A percentile compares a stretch with the other conserved stretches of the same genome.
phyloP scores from a whole-genome alignment of 1,139 yeast genomes.

The Lodderomyces beijingensis region DNA sequence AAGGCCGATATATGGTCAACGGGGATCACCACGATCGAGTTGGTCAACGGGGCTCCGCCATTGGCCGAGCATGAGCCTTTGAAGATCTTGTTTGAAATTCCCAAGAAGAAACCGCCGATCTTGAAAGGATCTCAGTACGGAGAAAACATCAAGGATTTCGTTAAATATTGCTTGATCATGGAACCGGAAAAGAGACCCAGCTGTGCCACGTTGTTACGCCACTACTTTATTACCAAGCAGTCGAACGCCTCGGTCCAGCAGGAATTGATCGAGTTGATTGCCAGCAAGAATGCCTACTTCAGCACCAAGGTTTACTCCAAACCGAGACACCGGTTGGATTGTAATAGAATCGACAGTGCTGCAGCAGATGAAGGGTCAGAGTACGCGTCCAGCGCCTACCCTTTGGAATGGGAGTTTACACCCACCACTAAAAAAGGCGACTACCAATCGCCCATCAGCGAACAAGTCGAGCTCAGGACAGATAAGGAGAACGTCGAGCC shows the following conservation, averaged over 20 bases:
- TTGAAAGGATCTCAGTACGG: slow-evolving; percentile 44
- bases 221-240: slow-evolving; percentile 35
- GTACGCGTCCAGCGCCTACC: background rate
- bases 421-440: slow-evolving; percentile 2
- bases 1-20: slow-evolving; percentile 88
- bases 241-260: slow-evolving; percentile 6
- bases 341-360: slow-evolving; percentile 2
- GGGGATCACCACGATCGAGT: slow-evolving; percentile 77
- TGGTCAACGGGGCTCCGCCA: slow-evolving; percentile 73
- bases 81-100: slow-evolving; percentile 70
- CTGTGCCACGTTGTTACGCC: slow-evolving; percentile 41
- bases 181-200: slow-evolving; percentile 53
- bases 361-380: background rate
- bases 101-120: slow-evolving; percentile 63
- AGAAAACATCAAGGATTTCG: slow-evolving; percentile 55
- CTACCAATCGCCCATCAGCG: background rate
- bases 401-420: slow-evolving; percentile 10
- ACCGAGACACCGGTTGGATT: slow-evolving; percentile 9
- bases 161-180: slow-evolving; percentile 53
- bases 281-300: slow-evolving; percentile 7
- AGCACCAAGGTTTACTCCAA: slow-evolving; percentile 8
- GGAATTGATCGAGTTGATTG: slow-evolving; percentile 9
- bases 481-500: background rate
- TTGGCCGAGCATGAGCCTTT: slow-evolving; percentile 65
- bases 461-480: background rate